Percentiles rank a stretch among this genome's conserved stretches.
These are phyloP conservation scores for Postia placenta DNA, from an alignment of 768 basidiomycete species.

Conservation along the genomic window DNA sequence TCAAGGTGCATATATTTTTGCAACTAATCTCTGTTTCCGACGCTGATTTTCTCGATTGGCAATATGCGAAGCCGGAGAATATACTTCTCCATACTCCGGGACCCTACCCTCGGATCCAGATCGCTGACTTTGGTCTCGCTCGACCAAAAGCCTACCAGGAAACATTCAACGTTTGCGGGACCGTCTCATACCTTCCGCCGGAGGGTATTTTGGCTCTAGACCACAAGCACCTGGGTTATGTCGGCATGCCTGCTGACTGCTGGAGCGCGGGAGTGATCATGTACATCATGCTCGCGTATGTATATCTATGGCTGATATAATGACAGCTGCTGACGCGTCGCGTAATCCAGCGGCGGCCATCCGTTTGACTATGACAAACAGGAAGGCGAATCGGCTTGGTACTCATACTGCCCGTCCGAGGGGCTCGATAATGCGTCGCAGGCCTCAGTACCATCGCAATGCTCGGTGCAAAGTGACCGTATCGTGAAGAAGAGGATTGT, in stretches of 20 bases:
- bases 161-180: slow-evolving; percentile 84
- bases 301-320: slow-evolving; percentile 10
- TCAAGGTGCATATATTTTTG: slow-evolving; percentile 39
- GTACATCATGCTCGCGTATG: slow-evolving; percentile 81
- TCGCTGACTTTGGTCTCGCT: slow-evolving; percentile 85
- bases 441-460: slow-evolving; percentile 28
- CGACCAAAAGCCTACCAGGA: slow-evolving; percentile 74
- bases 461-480: slow-evolving; percentile 44
- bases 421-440: slow-evolving; percentile 12
- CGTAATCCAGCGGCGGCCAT: slow-evolving; percentile 52
- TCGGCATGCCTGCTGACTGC: slow-evolving; percentile 84
- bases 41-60: neutral
- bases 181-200: slow-evolving; percentile 79
- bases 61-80: slow-evolving; percentile 66
- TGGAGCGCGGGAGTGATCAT: slow-evolving; percentile 83
- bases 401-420: slow-evolving; percentile 14
- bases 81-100: slow-evolving; percentile 76
- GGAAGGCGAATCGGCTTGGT: slow-evolving; percentile 17
- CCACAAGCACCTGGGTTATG: slow-evolving; percentile 63
- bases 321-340: neutral
- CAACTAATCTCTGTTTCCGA: neutral
- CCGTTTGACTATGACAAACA: slow-evolving; percentile 61
- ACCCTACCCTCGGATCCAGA: slow-evolving; percentile 76
- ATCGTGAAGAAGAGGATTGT: slow-evolving; percentile 68
- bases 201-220: slow-evolving; percentile 80